Conservation (phyloP, 345 rosid species). For the Luvunga scandens region DNA sequence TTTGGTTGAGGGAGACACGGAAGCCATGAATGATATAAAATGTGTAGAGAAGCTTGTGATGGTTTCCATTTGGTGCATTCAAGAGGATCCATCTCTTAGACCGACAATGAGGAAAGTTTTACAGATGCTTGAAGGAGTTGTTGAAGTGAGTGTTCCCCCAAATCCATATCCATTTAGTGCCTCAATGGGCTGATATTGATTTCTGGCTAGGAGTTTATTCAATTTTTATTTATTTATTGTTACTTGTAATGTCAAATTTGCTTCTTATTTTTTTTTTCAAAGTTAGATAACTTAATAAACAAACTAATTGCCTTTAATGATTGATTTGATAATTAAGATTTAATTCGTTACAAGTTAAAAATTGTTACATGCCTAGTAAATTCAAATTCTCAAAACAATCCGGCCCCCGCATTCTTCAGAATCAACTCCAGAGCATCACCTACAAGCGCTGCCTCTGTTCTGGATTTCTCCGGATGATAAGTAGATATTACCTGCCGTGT, state of each 20-base stretch:
- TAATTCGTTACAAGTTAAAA: no score
- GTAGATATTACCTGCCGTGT: not conserved
- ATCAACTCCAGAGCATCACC: not conserved
- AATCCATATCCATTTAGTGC: slow-evolving; percentile 20
- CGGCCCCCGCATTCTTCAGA: not conserved
- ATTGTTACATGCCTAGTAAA: no score
- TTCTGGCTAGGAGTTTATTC: no score
- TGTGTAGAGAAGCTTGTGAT: slow-evolving; percentile 28
- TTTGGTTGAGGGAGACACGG: slow-evolving; percentile 30
- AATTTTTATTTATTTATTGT: no score
- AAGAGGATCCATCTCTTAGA: slow-evolving; percentile 44
- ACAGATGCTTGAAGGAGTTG: slow-evolving; percentile 57
- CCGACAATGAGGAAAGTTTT: slow-evolving; percentile 49
- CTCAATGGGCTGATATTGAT: no score
- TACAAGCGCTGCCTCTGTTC: not conserved
- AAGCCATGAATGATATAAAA: slow-evolving; percentile 23
- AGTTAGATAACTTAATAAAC: no score
- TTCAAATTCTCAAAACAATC: not conserved
- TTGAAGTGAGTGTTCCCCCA: slow-evolving; percentile 35
- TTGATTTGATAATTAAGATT: no score
- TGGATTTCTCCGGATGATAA: not conserved
- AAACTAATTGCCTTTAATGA: no score
- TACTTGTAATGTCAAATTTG: no score
- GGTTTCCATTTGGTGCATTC: slow-evolving; percentile 60
- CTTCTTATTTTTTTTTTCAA: no score